phyloP scores from a whole-genome alignment of 805 yeast genomes.

The Candida manassasensis region DNA sequence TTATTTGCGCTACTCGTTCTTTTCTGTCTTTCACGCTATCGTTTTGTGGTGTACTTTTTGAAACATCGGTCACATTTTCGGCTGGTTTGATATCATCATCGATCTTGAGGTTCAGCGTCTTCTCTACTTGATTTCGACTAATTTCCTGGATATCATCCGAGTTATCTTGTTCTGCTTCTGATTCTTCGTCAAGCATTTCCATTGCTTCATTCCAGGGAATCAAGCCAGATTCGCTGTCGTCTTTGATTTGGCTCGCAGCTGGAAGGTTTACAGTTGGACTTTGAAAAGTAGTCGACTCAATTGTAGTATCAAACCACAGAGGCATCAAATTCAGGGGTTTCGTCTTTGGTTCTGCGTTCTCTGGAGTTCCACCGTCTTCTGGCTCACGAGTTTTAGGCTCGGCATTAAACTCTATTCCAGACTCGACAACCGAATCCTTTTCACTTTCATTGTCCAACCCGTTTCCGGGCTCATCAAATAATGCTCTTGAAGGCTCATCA shows the following conservation, averaged over 20 bases:
- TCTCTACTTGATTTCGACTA: background rate
- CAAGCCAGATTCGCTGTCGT: conserved; percentile 46
- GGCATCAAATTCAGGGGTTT: conserved; percentile 7
- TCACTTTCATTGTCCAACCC: too few relatives aligned
- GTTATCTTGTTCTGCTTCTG: conserved; percentile 8
- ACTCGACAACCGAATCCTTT: too few relatives aligned
- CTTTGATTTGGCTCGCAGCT: conserved; percentile 14
- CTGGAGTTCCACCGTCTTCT: conserved; percentile 7
- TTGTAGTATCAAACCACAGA: conserved; percentile 8
- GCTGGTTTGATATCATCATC: conserved; percentile 1
- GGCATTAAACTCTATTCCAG: background rate
- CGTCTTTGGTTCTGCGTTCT: conserved; percentile 7
- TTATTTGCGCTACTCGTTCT: conserved; percentile 16
- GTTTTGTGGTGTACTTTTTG: conserved; percentile 2
- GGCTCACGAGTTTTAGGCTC: background rate
- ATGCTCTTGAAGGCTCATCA: too few relatives aligned
- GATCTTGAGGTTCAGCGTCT: background rate
- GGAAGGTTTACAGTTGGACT: background rate
- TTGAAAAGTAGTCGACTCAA: conserved; percentile 7
- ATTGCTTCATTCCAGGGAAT: conserved; percentile 49
- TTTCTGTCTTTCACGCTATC: conserved; percentile 1
- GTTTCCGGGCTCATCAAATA: too few relatives aligned
- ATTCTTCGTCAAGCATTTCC: conserved; percentile 18
- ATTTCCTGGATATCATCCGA: conserved; percentile 14
- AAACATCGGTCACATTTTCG: background rate